Conservation (phyloP, 306 rosid genomes). For the Acacia acuminata region DNA sequence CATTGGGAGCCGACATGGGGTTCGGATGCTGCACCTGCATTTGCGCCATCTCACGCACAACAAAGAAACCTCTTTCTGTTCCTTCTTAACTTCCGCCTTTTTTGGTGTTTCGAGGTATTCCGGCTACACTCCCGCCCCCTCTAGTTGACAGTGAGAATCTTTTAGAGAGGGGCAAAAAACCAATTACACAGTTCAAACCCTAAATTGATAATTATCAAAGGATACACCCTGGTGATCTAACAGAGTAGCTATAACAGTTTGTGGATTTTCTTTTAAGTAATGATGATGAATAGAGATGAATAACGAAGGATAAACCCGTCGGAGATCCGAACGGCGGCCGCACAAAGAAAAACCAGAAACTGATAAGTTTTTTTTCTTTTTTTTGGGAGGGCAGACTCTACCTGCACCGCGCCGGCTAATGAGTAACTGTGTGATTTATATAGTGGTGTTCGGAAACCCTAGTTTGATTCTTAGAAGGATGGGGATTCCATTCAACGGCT, state of each 20-base stretch:
- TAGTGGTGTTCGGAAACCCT: slow-evolving; percentile 47
- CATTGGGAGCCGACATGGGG: slow-evolving; percentile 29
- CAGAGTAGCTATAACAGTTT: not conserved
- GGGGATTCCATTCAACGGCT: slow-evolving; percentile 4
- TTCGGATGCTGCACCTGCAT: slow-evolving; percentile 67
- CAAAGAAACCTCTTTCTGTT: not conserved
- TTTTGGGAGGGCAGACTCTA: slow-evolving; percentile 64
- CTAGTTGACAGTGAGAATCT: not conserved
- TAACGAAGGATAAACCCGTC: slow-evolving; percentile 40
- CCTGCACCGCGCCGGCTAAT: slow-evolving; percentile 59
- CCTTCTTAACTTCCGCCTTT: not conserved
- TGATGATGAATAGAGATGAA: not conserved
- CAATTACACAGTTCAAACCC: not conserved
- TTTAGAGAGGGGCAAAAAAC: not conserved
- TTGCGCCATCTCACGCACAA: slow-evolving; percentile 56
- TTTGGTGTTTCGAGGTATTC: not conserved
- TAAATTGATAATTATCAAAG: not conserved
- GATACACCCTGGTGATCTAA: not conserved
- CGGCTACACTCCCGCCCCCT: not conserved
- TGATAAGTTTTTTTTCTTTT: slow-evolving; percentile 15
- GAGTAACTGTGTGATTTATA: slow-evolving; percentile 37
- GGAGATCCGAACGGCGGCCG: slow-evolving; percentile 39
- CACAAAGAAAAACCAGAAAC: slow-evolving; percentile 4
- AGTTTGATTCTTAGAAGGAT: slow-evolving; percentile 7
- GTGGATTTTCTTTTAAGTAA: slow-evolving; percentile 14